A percentile compares a stretch with the other conserved stretches of the same genome.
phyloP scores from a whole-genome alignment of 2,329 filamentous ascomycete species.

The Hypoxylon sp. region DNA sequence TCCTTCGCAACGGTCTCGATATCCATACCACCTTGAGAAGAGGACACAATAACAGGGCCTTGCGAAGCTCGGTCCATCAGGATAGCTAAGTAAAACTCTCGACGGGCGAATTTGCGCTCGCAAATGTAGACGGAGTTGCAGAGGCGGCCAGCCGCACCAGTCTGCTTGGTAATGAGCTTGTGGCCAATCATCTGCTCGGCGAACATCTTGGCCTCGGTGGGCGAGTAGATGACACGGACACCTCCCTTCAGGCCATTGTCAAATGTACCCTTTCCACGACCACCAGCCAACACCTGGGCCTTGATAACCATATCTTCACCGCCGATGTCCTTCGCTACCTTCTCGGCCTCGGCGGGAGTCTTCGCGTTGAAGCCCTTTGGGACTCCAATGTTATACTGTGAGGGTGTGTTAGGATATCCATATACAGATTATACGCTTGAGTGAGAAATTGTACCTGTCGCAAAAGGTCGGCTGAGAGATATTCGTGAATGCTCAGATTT shows the following conservation, averaged over 20 bases:
- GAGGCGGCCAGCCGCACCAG: constrained; percentile 89
- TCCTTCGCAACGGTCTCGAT: constrained; percentile 99
- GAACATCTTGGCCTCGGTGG: constrained; percentile 96
- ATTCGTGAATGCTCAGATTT: constrained; percentile 97
- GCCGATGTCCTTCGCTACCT: constrained; percentile 90
- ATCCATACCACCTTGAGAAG: constrained; percentile 98
- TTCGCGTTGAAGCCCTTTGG: constrained; percentile 91
- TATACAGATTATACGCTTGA: constrained; percentile 24
- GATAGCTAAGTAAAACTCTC: constrained; percentile 98
- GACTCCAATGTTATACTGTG: constrained; percentile 92
- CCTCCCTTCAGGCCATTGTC: constrained; percentile 99
- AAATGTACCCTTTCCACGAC: constrained; percentile 97
- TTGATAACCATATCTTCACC: constrained; percentile 99
- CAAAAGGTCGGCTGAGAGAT: constrained; percentile 93
- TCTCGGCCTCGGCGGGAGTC: constrained; percentile 88
- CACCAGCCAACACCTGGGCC: constrained; percentile 97
- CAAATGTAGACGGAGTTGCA: constrained; percentile 99
- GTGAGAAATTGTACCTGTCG: constrained; percentile 69
- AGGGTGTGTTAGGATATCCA: constrained; percentile 47
- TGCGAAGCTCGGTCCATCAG: constrained; percentile 97
- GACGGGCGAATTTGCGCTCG: constrained; percentile 98
- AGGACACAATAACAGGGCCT: constrained; percentile 95
- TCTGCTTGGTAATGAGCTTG: constrained; percentile 99
- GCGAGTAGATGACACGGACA: constrained; percentile 98
- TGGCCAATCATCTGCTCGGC: constrained; percentile 99